Conservation (phyloP, 352 stramenopile genomes). For the Globisporangium lucens region DNA sequence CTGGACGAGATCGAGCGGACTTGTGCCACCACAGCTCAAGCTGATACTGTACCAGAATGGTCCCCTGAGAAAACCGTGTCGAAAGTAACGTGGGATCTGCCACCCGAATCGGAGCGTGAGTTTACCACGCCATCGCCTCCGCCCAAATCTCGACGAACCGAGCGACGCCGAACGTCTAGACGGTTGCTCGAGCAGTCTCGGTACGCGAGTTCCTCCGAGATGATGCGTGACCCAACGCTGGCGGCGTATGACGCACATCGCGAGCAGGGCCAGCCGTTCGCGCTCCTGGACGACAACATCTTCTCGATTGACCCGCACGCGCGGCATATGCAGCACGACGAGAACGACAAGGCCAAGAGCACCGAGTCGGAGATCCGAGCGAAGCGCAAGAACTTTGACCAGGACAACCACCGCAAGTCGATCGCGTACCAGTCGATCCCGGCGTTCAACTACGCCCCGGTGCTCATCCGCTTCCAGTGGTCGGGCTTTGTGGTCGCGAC, state of each 20-base stretch:
- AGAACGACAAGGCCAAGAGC: constrained; percentile 29
- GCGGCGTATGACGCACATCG: constrained; percentile 55
- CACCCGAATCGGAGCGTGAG: not conserved
- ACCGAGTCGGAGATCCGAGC: constrained; percentile 39
- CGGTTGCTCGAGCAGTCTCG: constrained; percentile 29
- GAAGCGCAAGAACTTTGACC: constrained; percentile 61
- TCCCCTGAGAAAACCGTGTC: not conserved
- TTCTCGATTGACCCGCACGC: constrained; percentile 47
- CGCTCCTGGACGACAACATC: constrained; percentile 50
- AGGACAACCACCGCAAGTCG: constrained; percentile 58
- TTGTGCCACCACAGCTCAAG: not conserved
- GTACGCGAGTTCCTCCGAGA: constrained; percentile 19
- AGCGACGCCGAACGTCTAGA: constrained; percentile 26
- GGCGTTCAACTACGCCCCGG: constrained; percentile 63
- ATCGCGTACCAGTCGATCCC: constrained; percentile 55
- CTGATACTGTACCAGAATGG: not conserved
- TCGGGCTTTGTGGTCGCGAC: constrained; percentile 68
- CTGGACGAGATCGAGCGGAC: not conserved
- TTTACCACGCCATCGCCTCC: not conserved
- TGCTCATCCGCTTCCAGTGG: constrained; percentile 71
- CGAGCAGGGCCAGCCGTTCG: constrained; percentile 46
- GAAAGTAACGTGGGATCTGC: constrained; percentile 13
- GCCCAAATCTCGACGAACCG: constrained; percentile 19
- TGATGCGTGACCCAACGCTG: constrained; percentile 39
- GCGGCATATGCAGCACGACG: constrained; percentile 44